phyloP scores from a whole-genome alignment of 352 stramenopile genomes.

The Phytophthora hibernalis region DNA sequence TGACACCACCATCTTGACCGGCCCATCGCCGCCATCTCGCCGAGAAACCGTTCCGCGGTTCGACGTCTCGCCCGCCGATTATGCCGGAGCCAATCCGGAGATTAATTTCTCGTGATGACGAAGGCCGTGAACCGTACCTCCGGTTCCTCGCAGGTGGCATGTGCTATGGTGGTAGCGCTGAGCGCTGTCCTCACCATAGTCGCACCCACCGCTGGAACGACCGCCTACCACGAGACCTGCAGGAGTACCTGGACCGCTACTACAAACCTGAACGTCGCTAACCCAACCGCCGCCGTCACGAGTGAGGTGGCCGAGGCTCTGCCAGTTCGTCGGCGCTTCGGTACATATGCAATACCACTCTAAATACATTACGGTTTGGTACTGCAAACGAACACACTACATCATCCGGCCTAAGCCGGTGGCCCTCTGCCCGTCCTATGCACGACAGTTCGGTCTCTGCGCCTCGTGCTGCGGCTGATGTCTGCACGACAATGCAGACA shows the following conservation, averaged over 20 bases:
- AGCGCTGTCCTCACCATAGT: neutral
- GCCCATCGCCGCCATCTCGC: no score
- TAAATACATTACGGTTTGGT: no score
- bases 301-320: no score
- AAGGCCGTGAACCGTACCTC: conserved; percentile 12
- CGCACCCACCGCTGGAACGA: conserved; percentile 4
- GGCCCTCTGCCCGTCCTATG: no score
- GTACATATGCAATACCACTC: no score
- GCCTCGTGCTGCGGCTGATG: neutral
- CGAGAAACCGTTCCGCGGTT: neutral
- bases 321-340: no score
- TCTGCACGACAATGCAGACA: neutral
- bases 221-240: neutral
- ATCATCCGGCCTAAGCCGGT: neutral
- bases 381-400: conserved; percentile 8
- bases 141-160: conserved; percentile 11
- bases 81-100: conserved; percentile 3
- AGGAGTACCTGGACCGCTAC: conserved; percentile 6
- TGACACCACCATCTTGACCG: neutral
- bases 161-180: conserved; percentile 8
- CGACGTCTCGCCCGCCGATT: neutral
- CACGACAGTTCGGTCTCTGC: no score
- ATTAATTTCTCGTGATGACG: neutral
- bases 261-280: no score
- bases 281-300: no score